Percentiles rank a stretch among this genome's conserved stretches.
These are phyloP conservation scores for Skeletonema potamos DNA, from an alignment of 108 stramenopile species.

Conservation along the genomic window DNA sequence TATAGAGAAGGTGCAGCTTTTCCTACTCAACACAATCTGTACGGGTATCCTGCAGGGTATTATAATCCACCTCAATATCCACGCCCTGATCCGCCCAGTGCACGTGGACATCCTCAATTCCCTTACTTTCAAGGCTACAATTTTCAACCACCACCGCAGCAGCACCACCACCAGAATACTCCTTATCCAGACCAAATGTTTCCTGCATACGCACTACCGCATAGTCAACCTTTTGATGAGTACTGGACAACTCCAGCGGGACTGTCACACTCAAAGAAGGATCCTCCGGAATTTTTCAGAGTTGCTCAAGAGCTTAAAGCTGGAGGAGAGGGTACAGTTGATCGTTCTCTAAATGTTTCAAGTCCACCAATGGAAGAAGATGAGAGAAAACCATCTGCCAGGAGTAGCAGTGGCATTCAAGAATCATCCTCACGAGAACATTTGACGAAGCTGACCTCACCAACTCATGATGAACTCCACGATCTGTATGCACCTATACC, in stretches of 20 bases:
- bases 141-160: neutral
- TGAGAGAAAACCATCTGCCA: slow-evolving; percentile 40
- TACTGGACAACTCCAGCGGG: slow-evolving; percentile 11
- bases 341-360: slow-evolving; percentile 9
- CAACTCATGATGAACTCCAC: slow-evolving; percentile 2
- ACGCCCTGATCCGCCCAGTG: slow-evolving; percentile 3
- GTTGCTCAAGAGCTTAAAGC: neutral
- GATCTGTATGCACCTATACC: slow-evolving; percentile 29
- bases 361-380: slow-evolving; percentile 24
- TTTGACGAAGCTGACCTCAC: neutral
- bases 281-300: slow-evolving; percentile 6
- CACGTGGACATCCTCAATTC: slow-evolving; percentile 2
- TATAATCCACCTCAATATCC: slow-evolving; percentile 4
- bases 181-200: too few relatives aligned
- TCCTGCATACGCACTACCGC: neutral
- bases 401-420: neutral
- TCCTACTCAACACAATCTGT: neutral
- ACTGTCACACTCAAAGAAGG: slow-evolving; percentile 15
- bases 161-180: neutral
- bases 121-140: neutral
- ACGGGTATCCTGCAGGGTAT: neutral
- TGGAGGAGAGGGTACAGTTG: neutral
- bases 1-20: neutral
- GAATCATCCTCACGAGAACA: neutral
- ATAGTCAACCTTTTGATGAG: neutral